Base-by-base conservation (phyloP, 371 early-diverging fungal genomes). In the Syncephalastrum sp. region DNA sequence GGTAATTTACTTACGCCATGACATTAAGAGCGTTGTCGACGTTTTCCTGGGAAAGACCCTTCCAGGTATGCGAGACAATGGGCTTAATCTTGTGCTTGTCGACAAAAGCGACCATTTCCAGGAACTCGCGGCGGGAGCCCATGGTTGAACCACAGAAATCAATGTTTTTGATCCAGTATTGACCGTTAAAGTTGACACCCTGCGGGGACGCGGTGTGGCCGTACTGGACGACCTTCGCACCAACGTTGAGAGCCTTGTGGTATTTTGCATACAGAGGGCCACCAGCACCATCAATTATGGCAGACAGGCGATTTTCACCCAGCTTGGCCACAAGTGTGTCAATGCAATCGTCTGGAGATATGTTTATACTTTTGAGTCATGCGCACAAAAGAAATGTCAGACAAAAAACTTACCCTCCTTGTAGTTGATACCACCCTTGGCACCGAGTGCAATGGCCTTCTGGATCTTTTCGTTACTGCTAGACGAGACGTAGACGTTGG, bases 211-310 rank as follows among this genome's bases (percentile, higher is more conserved):
- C 50, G 13, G 50, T 50, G 16, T 50, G 50, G 13, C 50, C 50
- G 25, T 50, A 50, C 33, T 50, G 50, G 15, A 72, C 76, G 53
- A 82, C 72, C 41, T 74, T 79, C 21, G 85, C 86, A 47, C 89
- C 89, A 6, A 68, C 54, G 3, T 58, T 53, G 67, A 81, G 64
- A 4, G 81, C 61, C 16, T 46, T 53, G 15, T 63, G 66, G 49
- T 75, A 76, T 1, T 63, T 50, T 25, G 57, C 57, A 61, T 74
- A 70, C 7, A 77, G 65, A 13, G 75, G 75, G 19, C 88, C 88
- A 21, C 85, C 84, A n/a, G 87, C 85, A 19, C 90, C 86, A 62
- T 90, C 90, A 51, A 90, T 77, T 13, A 90, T 74, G 23, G 81
- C 75, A 25, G 84, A 77, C 33, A 86, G 62, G 7, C 46, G 59